A percentile compares a stretch with the other conserved stretches of the same genome.
These are phyloP conservation scores for Taphrina flavorubra DNA, from an alignment of 1,139 yeast species.

Conservation along the genomic window DNA sequence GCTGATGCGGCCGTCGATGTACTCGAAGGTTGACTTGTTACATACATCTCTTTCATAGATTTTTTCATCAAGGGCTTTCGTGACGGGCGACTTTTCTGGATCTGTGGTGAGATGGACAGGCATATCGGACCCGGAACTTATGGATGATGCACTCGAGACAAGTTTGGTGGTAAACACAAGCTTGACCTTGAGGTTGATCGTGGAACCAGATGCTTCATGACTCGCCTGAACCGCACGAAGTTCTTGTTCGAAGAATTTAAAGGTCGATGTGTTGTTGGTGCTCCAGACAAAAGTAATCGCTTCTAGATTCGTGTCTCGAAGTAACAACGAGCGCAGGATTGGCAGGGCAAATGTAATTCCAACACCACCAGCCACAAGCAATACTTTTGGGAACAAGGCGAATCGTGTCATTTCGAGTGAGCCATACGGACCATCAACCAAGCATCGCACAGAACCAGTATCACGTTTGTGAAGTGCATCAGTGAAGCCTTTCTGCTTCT, in stretches of 20 bases:
- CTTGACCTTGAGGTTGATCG: neutral
- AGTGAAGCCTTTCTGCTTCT: constrained; percentile 46
- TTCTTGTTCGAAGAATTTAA: constrained; percentile 8
- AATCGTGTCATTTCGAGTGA: constrained; percentile 43
- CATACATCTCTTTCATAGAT: neutral
- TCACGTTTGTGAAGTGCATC: constrained; percentile 42
- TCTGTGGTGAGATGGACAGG: neutral
- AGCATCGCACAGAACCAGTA: constrained; percentile 44
- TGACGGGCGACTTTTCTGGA: constrained; percentile 2
- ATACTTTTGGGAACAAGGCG: constrained; percentile 44
- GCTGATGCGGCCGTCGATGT: neutral
- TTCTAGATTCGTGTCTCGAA: neutral
- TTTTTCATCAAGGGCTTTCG: neutral
- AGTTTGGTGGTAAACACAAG: constrained; percentile 10
- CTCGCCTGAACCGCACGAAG: constrained; percentile 1
- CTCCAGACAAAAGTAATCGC: constrained; percentile 19
- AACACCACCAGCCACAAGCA: constrained; percentile 47
- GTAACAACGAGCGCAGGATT: constrained; percentile 7
- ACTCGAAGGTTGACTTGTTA: neutral
- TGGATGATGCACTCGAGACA: constrained; percentile 3
- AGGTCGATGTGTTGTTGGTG: constrained; percentile 4
- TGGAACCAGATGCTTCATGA: constrained; percentile 14
- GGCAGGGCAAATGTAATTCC: constrained; percentile 44
- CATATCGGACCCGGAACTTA: neutral
- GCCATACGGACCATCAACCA: constrained; percentile 47